phyloP scores from a whole-genome alignment of 169 alveolate genomes.

The Babesia caballi region DNA sequence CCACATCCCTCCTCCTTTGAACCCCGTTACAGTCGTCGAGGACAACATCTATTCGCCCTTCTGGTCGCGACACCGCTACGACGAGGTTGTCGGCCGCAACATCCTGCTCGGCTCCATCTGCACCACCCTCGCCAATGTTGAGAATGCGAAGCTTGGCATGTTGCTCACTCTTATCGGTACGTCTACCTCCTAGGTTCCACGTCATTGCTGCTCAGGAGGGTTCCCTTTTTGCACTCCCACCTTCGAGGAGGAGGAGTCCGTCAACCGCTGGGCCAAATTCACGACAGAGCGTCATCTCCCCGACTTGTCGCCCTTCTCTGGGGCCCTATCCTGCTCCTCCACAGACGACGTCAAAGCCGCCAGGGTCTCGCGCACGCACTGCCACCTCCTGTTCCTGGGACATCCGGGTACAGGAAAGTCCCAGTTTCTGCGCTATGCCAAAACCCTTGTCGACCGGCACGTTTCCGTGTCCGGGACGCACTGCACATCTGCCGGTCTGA shows the following conservation, averaged over 20 bases:
- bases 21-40: neutral
- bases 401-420: constrained; percentile 96
- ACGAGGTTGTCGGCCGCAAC: constrained; percentile 5
- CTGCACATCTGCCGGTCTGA: constrained; percentile 88
- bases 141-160: constrained; percentile 33
- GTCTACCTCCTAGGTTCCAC: neutral
- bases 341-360: neutral
- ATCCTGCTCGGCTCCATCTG: neutral
- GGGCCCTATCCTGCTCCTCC: neutral
- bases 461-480: constrained; percentile 79
- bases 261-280: constrained; percentile 36
- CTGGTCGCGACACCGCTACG: constrained; percentile 9
- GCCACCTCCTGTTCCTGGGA: constrained; percentile 90
- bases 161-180: constrained; percentile 46
- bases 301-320: neutral
- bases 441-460: constrained; percentile 65
- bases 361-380: constrained; percentile 54
- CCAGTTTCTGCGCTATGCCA: constrained; percentile 81
- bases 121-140: constrained; percentile 8
- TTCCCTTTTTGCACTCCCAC: neutral
- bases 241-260: neutral
- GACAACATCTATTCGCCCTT: constrained; percentile 47
- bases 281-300: neutral
- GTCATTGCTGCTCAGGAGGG: neutral
- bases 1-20: constrained; percentile 21